Evolutionary conservation across 1,284 basidiomycete species (phyloP).

Genomic region (Peniophora sp.): DNA sequence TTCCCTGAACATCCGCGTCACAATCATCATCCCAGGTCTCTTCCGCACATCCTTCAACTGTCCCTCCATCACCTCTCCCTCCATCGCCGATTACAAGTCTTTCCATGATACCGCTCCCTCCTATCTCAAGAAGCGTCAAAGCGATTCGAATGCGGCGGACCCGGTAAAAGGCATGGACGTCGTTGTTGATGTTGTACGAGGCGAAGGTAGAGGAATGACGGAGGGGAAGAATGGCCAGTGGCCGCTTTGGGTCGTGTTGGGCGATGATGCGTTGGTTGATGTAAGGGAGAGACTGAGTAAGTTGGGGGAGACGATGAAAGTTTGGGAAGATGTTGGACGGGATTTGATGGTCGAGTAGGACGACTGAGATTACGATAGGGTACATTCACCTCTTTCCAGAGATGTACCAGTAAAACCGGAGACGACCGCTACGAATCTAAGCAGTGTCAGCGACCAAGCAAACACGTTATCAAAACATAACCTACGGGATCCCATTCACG

Average conservation of each 20-base stretch:
- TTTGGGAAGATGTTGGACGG: background rate
- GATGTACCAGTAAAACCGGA: too few relatives aligned
- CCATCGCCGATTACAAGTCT: background rate
- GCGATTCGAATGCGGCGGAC: constrained; percentile 8
- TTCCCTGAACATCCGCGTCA: background rate
- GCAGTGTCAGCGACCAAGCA: too few relatives aligned
- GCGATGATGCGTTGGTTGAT: constrained; percentile 19
- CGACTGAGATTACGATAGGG: too few relatives aligned
- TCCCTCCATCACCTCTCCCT: background rate
- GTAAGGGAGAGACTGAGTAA: background rate
- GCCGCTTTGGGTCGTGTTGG: constrained; percentile 19
- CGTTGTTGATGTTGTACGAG: constrained; percentile 22
- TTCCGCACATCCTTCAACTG: background rate
- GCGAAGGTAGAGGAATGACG: constrained; percentile 20
- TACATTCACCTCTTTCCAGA: too few relatives aligned
- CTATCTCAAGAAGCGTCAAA: background rate
- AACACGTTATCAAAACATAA: too few relatives aligned
- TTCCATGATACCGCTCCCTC: background rate
- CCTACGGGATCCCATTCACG: too few relatives aligned
- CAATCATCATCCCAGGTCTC: background rate
- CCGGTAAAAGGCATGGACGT: constrained; percentile 21
- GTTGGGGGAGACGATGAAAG: background rate
- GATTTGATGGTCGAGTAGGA: background rate
- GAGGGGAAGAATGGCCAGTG: constrained; percentile 12
- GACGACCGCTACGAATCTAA: too few relatives aligned